These are phyloP conservation scores for Nicotiana undulata DNA, from an alignment of 257 asterid species.

Conservation along the genomic window DNA sequence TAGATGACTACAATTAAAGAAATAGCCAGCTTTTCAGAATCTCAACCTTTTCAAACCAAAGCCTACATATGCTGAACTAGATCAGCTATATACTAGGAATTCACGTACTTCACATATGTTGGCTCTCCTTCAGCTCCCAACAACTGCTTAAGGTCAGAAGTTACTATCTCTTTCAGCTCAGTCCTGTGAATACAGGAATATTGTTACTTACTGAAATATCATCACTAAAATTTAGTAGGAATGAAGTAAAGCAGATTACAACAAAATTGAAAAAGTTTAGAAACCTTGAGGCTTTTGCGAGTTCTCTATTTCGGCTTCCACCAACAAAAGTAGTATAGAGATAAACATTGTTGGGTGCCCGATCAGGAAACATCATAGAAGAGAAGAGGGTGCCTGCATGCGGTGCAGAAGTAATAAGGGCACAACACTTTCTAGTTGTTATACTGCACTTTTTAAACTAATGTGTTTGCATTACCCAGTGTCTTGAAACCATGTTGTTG, in stretches of 20 bases:
- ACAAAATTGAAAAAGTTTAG: constrained; percentile 4
- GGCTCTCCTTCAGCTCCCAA: constrained; percentile 90
- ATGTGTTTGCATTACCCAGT: constrained; percentile 45
- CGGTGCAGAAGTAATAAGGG: neutral
- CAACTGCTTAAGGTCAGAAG: constrained; percentile 72
- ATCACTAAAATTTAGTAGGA: neutral
- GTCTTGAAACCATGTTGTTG: constrained; percentile 76
- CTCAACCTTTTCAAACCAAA: neutral
- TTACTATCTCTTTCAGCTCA: constrained; percentile 63
- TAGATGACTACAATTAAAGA: constrained; percentile 56
- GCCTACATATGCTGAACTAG: neutral
- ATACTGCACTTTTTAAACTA: neutral
- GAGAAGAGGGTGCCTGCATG: constrained; percentile 83
- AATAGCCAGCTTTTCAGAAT: constrained; percentile 6
- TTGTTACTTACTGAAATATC: neutral
- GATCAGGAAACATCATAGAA: constrained; percentile 95
- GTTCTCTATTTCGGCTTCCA: constrained; percentile 80
- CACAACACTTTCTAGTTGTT: neutral
- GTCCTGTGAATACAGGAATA: constrained; percentile 38
- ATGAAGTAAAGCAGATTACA: neutral
- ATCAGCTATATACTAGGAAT: neutral
- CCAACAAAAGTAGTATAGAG: constrained; percentile 92
- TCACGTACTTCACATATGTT: constrained; percentile 48
- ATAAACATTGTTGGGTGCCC: constrained; percentile 69
- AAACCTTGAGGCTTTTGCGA: constrained; percentile 78